Evolutionary conservation across 2,329 filamentous ascomycete species (phyloP).

Genomic region (Botrytis pseudocinerea): DNA sequence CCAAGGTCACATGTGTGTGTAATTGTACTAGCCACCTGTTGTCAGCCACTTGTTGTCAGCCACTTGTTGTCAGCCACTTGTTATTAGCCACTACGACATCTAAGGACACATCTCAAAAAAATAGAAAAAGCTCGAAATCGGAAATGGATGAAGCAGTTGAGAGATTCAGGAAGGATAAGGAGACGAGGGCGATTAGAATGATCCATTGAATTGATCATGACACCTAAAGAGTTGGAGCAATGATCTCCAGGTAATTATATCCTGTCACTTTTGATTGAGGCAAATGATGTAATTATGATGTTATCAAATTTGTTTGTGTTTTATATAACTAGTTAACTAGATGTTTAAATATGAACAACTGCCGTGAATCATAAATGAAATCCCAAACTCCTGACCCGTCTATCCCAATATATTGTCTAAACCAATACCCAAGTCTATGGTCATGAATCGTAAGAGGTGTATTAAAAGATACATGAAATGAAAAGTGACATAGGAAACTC

Average conservation of each 20-base stretch:
- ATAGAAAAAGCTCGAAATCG: background rate
- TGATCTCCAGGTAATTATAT: background rate
- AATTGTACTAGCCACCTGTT: too few species aligned
- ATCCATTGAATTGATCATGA: background rate
- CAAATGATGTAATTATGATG: conserved; percentile 1
- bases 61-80: too few species aligned
- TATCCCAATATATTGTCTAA: conserved; percentile 13
- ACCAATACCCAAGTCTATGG: conserved; percentile 11
- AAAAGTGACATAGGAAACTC: background rate
- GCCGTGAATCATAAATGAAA: background rate
- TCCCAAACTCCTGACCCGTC: conserved; percentile 15
- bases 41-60: background rate
- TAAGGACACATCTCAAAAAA: background rate
- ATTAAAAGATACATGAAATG: background rate
- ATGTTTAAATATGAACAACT: background rate
- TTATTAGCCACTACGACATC: background rate
- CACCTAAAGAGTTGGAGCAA: background rate
- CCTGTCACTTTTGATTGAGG: background rate
- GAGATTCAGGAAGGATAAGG: background rate
- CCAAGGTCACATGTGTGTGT: background rate
- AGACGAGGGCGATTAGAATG: too few species aligned
- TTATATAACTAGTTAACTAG: background rate
- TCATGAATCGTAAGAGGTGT: background rate
- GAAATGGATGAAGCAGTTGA: background rate
- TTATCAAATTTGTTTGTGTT: conserved; percentile 7